Evolutionary conservation across 352 stramenopile genomes (phyloP), one percentile per base, ranked within the genome.

Genomic region (Phytopythium cucurbitacearum): DNA sequence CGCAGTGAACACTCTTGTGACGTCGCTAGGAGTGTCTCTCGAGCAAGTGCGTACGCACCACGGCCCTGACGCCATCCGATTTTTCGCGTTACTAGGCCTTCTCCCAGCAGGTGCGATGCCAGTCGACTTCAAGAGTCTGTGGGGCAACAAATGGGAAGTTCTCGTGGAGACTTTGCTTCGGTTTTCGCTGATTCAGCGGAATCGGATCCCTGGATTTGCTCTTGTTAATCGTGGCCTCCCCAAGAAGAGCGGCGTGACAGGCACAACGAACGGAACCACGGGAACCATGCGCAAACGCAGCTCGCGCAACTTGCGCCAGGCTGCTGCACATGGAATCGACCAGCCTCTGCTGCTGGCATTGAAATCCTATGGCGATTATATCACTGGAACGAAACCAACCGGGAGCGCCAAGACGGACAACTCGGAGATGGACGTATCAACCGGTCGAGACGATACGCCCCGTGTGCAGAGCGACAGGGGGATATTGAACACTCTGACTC

Each of bases 181-280:
- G 11, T 92, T 89, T 51, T 92, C 82, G 34, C 53, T 92, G 7
- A 77, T 92, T 42, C 82, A 92, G 37, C 65, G 79, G 8, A 89
- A 87, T 56, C 76, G 76, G 12, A 87, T 89, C 34, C 67, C 79
- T 10, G 79, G 79, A 5, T 89, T 89, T 48, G 60, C 69, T 12
- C 60, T 87, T 28, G 73, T 64, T 7, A 87, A 80, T 38, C 67
- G 79, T 12, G 76, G 76, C 0, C 56, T 88, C 3, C 74, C 79
- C 0, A 86, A 86, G 45, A 66, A 69, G 51, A 68, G 69, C 16
- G 48, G 56, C 1, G 54, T 63, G 5, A 61, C 65, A 9, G 71
- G 64, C 28, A 59, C 58, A 35, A 77, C 37, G 12, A 39, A n/a
- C 12, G 44, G 44, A 1, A 13, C 28, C 5, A 28, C 16, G 15